Evolutionary conservation across 164 flowering plant genomes (phyloP).

Genomic region (Magnolia kwangsiensis): DNA sequence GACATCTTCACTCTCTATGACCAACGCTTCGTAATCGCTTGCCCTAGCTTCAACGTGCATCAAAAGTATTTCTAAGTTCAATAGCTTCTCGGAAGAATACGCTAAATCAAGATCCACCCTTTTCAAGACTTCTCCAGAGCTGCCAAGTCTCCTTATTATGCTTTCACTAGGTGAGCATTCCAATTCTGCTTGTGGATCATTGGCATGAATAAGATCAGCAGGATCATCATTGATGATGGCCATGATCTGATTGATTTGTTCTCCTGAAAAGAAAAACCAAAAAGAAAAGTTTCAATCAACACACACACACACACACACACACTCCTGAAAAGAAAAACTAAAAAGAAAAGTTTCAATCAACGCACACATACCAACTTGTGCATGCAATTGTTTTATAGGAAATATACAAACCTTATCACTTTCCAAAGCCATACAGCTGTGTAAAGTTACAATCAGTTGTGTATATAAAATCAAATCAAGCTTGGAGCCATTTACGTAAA

Average conservation of each 20-base stretch:
- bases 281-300: not conserved
- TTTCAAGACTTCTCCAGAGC: slow-evolving; percentile 43
- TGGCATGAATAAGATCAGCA: slow-evolving; percentile 21
- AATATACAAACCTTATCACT: no score
- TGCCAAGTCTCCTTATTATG: slow-evolving; percentile 35
- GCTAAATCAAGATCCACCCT: slow-evolving; percentile 75
- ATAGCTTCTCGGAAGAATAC: slow-evolving; percentile 68
- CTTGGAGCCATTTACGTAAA: no score
- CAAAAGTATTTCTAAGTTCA: slow-evolving; percentile 61
- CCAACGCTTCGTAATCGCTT: slow-evolving; percentile 61
- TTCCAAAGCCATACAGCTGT: no score
- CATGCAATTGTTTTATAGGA: no score
- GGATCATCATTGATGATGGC: not conserved
- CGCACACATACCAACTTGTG: no score
- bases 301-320: no score
- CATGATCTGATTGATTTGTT: not conserved
- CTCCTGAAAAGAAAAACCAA: not conserved
- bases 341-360: not conserved
- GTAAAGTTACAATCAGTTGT: no score
- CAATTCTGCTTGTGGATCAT: slow-evolving; percentile 25
- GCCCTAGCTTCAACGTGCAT: slow-evolving; percentile 75
- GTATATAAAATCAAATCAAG: no score
- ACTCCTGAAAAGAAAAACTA: not conserved
- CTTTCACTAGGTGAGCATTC: slow-evolving; percentile 38
- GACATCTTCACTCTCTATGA: slow-evolving; percentile 28